Percentiles rank a stretch among this genome's conserved stretches.
These are phyloP conservation scores for Hemileccinum impolitum DNA, from an alignment of 768 basidiomycete species.

Conservation along the genomic window DNA sequence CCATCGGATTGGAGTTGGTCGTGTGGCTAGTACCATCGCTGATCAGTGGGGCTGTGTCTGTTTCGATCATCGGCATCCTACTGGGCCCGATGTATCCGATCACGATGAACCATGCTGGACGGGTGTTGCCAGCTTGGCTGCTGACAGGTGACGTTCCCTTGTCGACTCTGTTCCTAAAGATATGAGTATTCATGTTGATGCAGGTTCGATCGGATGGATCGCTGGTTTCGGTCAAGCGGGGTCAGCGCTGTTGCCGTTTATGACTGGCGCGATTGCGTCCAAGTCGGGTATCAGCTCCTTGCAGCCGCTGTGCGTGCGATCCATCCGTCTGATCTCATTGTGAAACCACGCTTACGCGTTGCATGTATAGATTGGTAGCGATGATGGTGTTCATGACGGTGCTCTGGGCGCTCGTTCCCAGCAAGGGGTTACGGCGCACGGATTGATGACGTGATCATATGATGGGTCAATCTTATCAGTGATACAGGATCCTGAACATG, in stretches of 20 bases:
- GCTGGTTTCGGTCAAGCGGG: constrained; percentile 70
- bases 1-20: constrained; percentile 53
- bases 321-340: too few relatives aligned
- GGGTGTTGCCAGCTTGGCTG: constrained; percentile 68
- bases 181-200: neutral
- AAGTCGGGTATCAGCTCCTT: constrained; percentile 49
- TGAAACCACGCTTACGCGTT: neutral
- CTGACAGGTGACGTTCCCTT: constrained; percentile 39
- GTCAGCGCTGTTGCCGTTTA: constrained; percentile 67
- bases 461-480: neutral
- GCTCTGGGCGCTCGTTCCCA: constrained; percentile 42
- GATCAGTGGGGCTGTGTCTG: constrained; percentile 50
- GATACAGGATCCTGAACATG: neutral
- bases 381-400: constrained; percentile 42
- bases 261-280: constrained; percentile 65
- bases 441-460: constrained; percentile 18
- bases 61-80: constrained; percentile 54
- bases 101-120: constrained; percentile 65
- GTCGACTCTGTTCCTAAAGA: neutral
- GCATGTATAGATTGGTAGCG: constrained; percentile 25
- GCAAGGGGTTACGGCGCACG: constrained; percentile 18
- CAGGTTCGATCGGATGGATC: constrained; percentile 67
- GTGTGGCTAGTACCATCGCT: constrained; percentile 58
- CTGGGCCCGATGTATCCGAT: constrained; percentile 54
- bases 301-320: constrained; percentile 32